Percentiles rank a stretch among this genome's conserved stretches.
Conservation (phyloP, 768 basidiomycete genomes). For the Serendipita sp. region DNA sequence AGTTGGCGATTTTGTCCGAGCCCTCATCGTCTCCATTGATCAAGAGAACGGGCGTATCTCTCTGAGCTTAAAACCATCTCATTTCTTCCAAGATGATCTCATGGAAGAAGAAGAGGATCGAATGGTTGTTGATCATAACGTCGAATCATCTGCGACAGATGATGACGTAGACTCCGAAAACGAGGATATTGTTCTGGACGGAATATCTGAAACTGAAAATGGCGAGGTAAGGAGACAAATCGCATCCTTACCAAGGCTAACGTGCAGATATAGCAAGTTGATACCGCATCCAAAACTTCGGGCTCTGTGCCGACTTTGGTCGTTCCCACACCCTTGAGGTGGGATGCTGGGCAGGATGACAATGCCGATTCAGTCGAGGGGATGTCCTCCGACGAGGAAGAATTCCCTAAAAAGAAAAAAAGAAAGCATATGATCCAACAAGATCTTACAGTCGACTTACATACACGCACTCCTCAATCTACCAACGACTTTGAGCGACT, state of each 20-base stretch:
- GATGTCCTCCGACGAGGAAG: constrained; percentile 24
- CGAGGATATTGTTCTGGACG: constrained; percentile 15
- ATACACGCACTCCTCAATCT: constrained; percentile 72
- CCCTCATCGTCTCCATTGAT: constrained; percentile 55
- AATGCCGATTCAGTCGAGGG: constrained; percentile 28
- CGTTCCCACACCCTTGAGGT: background rate
- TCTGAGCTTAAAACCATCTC: constrained; percentile 71
- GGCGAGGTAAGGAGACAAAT: too few species aligned
- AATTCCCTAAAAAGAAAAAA: constrained; percentile 36
- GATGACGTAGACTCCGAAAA: constrained; percentile 15
- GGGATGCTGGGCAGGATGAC: constrained; percentile 30
- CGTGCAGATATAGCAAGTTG: background rate
- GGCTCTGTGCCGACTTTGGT: background rate
- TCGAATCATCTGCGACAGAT: constrained; percentile 15
- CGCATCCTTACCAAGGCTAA: too few species aligned
- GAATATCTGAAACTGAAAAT: background rate
- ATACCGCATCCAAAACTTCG: background rate
- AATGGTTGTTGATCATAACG: constrained; percentile 6
- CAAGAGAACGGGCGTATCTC: constrained; percentile 68
- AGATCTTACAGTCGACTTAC: constrained; percentile 78
- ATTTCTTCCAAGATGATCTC: constrained; percentile 57
- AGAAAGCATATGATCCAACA: constrained; percentile 57
- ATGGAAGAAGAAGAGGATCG: constrained; percentile 19
- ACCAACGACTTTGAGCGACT: constrained; percentile 89
- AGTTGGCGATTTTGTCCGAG: constrained; percentile 76